Conservation (phyloP, 2,329 filamentous ascomycete species). For the Fusarium sublunatum region DNA sequence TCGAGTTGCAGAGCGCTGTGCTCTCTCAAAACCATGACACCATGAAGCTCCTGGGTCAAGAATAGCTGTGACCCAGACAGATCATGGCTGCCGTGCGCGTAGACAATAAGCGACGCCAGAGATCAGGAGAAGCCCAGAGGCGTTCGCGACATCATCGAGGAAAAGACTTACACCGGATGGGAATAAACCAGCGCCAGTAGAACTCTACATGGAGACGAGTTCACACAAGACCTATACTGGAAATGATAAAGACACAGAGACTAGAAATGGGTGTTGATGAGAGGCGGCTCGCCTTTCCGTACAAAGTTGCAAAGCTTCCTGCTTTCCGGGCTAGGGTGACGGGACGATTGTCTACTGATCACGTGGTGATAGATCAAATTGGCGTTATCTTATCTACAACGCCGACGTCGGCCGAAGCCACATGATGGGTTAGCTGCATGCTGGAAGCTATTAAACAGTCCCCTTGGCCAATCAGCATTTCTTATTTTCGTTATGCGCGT, state of each 20-base stretch:
- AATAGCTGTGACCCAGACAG: neutral
- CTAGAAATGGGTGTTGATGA: slow-evolving; percentile 32
- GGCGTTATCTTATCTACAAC: slow-evolving; percentile 23
- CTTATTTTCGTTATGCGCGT: neutral
- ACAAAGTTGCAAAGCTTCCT: slow-evolving; percentile 54
- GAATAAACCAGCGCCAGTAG: slow-evolving; percentile 48
- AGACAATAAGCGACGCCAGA: slow-evolving; percentile 26
- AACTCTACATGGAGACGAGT: slow-evolving; percentile 53
- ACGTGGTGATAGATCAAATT: slow-evolving; percentile 51
- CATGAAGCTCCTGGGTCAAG: neutral
- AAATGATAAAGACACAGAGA: slow-evolving; percentile 28
- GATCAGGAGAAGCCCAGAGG: slow-evolving; percentile 42
- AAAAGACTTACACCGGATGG: slow-evolving; percentile 52
- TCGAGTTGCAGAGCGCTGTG: slow-evolving; percentile 5
- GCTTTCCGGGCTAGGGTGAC: slow-evolving; percentile 47
- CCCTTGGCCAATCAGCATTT: neutral
- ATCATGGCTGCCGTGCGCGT: slow-evolving; percentile 8
- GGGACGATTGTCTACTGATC: slow-evolving; percentile 50
- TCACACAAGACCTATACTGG: slow-evolving; percentile 28
- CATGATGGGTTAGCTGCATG: neutral
- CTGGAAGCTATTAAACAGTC: neutral
- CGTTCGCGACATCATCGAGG: slow-evolving; percentile 44
- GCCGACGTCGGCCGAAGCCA: slow-evolving; percentile 35
- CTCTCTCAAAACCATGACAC: neutral
- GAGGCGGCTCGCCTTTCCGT: slow-evolving; percentile 41